Evolutionary conservation across 1,284 basidiomycete genomes (phyloP), one percentile per base, ranked within the genome.

Genomic region (Cutaneotrichosporon spelunceum): DNA sequence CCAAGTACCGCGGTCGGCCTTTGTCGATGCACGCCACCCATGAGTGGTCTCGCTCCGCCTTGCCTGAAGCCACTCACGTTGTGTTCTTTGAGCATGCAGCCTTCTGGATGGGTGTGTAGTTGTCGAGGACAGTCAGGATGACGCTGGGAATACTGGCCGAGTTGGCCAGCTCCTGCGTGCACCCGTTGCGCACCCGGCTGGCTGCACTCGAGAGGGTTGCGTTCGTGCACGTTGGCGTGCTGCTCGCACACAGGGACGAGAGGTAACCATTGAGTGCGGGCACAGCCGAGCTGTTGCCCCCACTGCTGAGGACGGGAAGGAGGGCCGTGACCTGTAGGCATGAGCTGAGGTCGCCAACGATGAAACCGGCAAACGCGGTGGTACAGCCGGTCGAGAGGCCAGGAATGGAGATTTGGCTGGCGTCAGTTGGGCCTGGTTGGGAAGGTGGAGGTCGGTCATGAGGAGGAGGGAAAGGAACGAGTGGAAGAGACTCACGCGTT

Each of bases 11-110:
- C 5, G 26, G 26, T 19, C 27, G 30, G 19, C 11, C 10, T 8
- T 13, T 33, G 19, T 45, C 42, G 21, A 19, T n/a, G 19, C 3
- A 7, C 42, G 9, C 21, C 19, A 8, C 42, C 19, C 42, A n/a
- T n/a, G 3, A 44, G 42, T 44, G 42, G n/a, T 14, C 10, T 5
- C 42, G 42, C n/a, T 4, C 34, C 11, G 34, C 34, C 30, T 11
- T 19, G 8, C 30, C 19, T 30, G 45, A 6, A 10, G 11, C 10
- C 14, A 70, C 74, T 67, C 61, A 78, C 75, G 71, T 68, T n/a
- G 65, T 29, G 65, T 74, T 74, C 62, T 71, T 71, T 26, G 72
- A 66, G 61, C 77, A 78, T 8, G 66, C 76, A 2, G 70, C 75
- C 19, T 65, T 60, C 52, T 71, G 56, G 53, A 75, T 61, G 36